Percentiles rank a stretch among this genome's conserved stretches.
Evolutionary conservation across 2,329 filamentous ascomycete species (phyloP).

Genomic region (Aspergillus phoenicis): DNA sequence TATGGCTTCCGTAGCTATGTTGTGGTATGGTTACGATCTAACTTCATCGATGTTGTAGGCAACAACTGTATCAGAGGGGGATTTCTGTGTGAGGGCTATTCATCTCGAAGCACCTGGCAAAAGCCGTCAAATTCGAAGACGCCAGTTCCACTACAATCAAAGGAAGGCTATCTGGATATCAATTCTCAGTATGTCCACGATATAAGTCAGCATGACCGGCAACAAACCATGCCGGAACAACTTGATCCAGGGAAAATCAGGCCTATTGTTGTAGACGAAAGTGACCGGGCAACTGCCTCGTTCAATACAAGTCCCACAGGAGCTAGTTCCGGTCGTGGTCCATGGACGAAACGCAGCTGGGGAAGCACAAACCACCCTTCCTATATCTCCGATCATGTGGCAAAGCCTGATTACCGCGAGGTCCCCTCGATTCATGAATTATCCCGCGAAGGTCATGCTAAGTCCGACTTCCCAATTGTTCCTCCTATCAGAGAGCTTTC

Average conservation of each 20-base stretch:
- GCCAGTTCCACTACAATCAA: slow-evolving; percentile 78
- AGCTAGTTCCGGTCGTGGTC: slow-evolving; percentile 33
- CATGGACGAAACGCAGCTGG: slow-evolving; percentile 47
- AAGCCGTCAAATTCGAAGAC: slow-evolving; percentile 72
- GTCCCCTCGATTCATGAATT: slow-evolving; percentile 44
- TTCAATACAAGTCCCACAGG: slow-evolving; percentile 46
- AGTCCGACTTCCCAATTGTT: slow-evolving; percentile 45
- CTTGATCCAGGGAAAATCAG: slow-evolving; percentile 50
- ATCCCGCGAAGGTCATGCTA: slow-evolving; percentile 40
- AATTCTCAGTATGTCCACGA: slow-evolving; percentile 43
- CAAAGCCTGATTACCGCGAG: slow-evolving; percentile 46
- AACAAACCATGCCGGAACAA: slow-evolving; percentile 35
- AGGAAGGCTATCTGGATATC: slow-evolving; percentile 61
- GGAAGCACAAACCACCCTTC: slow-evolving; percentile 38
- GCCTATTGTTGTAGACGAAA: slow-evolving; percentile 51
- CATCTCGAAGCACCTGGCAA: slow-evolving; percentile 74
- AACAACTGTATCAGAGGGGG: slow-evolving; percentile 89
- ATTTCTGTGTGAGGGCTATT: slow-evolving; percentile 90
- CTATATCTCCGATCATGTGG: slow-evolving; percentile 41
- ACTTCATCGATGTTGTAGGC: slow-evolving; percentile 52
- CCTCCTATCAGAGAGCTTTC: slow-evolving; percentile 45
- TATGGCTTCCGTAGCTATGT: neutral
- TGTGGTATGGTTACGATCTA: neutral
- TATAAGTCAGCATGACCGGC: slow-evolving; percentile 43
- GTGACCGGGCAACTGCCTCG: slow-evolving; percentile 39